A percentile compares a stretch with the other conserved stretches of the same genome.
Conservation (phyloP, 495 filamentous ascomycete species). For the Bathelium albidoporum region DNA sequence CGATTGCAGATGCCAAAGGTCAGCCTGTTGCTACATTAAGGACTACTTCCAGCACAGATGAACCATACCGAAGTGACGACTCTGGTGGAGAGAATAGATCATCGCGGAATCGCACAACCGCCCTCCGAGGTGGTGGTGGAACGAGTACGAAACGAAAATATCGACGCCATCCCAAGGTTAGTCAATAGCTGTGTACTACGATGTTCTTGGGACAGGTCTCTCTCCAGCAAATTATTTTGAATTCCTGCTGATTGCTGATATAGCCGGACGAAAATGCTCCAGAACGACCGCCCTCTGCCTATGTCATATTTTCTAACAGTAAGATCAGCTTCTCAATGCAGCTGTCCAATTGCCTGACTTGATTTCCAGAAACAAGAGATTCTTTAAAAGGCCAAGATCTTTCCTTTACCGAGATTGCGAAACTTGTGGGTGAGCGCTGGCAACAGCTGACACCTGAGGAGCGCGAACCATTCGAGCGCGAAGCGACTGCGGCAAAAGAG, state of each 20-base stretch:
- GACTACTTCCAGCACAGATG: conserved; percentile 15
- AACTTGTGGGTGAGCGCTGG: conserved; percentile 71
- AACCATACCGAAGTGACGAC: conserved; percentile 24
- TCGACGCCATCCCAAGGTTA: conserved; percentile 65
- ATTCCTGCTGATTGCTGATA: not conserved
- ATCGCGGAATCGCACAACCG: conserved; percentile 4
- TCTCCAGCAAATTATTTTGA: not conserved
- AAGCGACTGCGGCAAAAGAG: conserved; percentile 60
- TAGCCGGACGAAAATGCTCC: conserved; percentile 69
- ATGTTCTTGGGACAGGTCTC: not conserved
- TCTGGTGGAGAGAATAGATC: conserved; percentile 20
- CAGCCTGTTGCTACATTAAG: conserved; percentile 11
- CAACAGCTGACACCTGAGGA: conserved; percentile 52
- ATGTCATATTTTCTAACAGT: conserved; percentile 79
- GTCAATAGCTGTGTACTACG: conserved; percentile 8
- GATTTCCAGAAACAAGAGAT: conserved; percentile 54
- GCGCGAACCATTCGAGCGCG: conserved; percentile 59
- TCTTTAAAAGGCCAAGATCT: conserved; percentile 60
- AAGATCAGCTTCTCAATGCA: conserved; percentile 25
- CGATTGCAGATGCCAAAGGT: conserved; percentile 22
- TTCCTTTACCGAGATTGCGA: conserved; percentile 73
- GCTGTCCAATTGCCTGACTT: not conserved
- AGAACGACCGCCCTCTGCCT: conserved; percentile 66
- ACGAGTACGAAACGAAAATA: conserved; percentile 59
- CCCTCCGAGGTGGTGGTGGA: conserved; percentile 11